Conservation (phyloP, 495 filamentous ascomycete genomes). For the Aspergillus bridgeri region DNA sequence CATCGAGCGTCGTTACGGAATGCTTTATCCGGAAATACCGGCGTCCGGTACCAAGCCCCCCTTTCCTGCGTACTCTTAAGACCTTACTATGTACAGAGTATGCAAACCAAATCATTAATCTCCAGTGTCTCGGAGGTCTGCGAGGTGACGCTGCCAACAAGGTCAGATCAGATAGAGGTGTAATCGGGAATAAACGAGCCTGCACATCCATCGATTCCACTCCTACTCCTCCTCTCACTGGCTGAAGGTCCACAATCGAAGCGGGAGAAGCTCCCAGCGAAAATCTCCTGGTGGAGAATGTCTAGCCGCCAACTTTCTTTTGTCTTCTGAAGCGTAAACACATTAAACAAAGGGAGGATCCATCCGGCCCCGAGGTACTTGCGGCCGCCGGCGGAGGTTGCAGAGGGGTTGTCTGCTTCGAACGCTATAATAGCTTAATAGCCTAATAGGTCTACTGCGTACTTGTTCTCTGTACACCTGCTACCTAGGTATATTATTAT, state of each 20-base stretch:
- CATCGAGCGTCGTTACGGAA: constrained; percentile 1
- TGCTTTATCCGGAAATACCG: constrained; percentile 7
- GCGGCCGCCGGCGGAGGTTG: background rate
- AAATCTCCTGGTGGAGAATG: constrained; percentile 28
- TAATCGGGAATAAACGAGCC: constrained; percentile 7
- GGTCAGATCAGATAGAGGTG: constrained; percentile 26
- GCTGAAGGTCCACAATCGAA: constrained; percentile 46
- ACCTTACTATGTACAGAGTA: background rate
- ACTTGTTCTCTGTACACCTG: too few species aligned
- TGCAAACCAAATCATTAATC: background rate
- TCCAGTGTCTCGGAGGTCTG: background rate
- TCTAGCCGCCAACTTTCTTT: constrained; percentile 1
- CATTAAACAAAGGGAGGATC: constrained; percentile 2
- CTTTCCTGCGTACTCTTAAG: too few species aligned
- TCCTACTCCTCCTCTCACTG: constrained; percentile 34
- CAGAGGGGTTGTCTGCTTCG: too few species aligned
- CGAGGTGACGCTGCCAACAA: background rate
- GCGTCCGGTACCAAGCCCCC: background rate
- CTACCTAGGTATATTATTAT: too few species aligned
- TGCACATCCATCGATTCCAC: constrained; percentile 29
- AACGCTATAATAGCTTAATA: too few species aligned
- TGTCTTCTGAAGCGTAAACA: constrained; percentile 2
- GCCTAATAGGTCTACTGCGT: too few species aligned
- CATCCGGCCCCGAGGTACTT: constrained; percentile 1
- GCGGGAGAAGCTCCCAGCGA: constrained; percentile 44